A percentile compares a stretch with the other conserved stretches of the same genome.
Evolutionary conservation across 1,284 basidiomycete genomes (phyloP).

Genomic region (Ustilago lituana): DNA sequence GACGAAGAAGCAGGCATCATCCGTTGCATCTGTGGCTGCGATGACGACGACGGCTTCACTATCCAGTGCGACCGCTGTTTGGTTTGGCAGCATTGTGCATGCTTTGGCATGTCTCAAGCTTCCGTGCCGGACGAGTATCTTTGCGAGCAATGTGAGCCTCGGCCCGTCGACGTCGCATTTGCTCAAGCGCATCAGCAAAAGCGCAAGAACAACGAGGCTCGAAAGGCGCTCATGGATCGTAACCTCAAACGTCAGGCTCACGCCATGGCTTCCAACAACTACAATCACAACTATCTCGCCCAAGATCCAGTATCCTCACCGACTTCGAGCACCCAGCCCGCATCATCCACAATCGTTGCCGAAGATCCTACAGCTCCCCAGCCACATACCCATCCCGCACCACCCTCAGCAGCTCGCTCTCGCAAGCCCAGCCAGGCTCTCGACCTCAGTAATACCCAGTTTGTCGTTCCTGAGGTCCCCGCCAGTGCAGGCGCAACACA

Average conservation of each 20-base stretch:
- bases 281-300: constrained; percentile 19
- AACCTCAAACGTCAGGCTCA: constrained; percentile 44
- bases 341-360: neutral
- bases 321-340: constrained; percentile 10
- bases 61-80: constrained; percentile 90
- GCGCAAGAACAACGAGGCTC: constrained; percentile 59
- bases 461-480: constrained; percentile 46
- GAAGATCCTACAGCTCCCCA: constrained; percentile 1
- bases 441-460: constrained; percentile 48
- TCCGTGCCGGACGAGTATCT: constrained; percentile 76
- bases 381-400: neutral
- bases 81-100: constrained; percentile 89
- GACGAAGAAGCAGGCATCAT: constrained; percentile 61
- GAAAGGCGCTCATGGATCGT: constrained; percentile 55
- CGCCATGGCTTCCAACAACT: constrained; percentile 24
- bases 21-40: constrained; percentile 76
- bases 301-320: constrained; percentile 24
- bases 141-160: constrained; percentile 68
- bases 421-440: constrained; percentile 53
- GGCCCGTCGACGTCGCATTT: constrained; percentile 60
- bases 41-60: constrained; percentile 87
- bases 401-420: constrained; percentile 21
- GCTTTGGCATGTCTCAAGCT: constrained; percentile 73
- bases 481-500: constrained; percentile 33
- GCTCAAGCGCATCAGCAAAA: constrained; percentile 60